A percentile compares a stretch with the other conserved stretches of the same genome.
These are phyloP conservation scores for Nicotiana benthamiana DNA, from an alignment of 257 asterid species.

Conservation along the genomic window DNA sequence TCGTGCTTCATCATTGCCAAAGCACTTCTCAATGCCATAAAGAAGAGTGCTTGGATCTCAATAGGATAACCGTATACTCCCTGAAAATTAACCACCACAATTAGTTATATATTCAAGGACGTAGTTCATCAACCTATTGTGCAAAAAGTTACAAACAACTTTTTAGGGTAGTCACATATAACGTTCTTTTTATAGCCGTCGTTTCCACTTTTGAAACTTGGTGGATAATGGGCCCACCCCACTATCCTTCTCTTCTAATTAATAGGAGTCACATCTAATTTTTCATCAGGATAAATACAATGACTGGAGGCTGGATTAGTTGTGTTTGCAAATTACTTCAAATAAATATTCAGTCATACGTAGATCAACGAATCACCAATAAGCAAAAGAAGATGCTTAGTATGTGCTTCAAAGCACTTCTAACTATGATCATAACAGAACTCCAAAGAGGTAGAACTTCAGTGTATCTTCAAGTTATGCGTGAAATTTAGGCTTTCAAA, in stretches of 20 bases:
- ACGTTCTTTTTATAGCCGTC: background rate
- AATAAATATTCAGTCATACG: background rate
- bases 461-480: background rate
- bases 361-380: background rate
- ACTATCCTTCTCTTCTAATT: background rate
- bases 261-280: background rate
- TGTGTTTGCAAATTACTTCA: background rate
- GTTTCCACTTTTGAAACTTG: background rate
- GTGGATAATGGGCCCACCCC: background rate
- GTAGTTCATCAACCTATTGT: background rate
- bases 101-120: background rate
- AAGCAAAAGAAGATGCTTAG: background rate
- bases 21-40: conserved; percentile 67
- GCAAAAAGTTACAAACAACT: background rate
- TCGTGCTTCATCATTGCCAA: conserved; percentile 55
- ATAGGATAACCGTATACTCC: conserved; percentile 78
- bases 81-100: conserved; percentile 22
- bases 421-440: background rate
- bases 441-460: background rate
- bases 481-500: background rate
- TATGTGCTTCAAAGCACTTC: background rate
- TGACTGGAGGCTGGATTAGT: background rate
- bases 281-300: background rate
- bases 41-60: conserved; percentile 73
- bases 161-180: background rate